A percentile compares a stretch with the other conserved stretches of the same genome.
Conservation (phyloP, 768 basidiomycete species). For the Boletellus emodensis region DNA sequence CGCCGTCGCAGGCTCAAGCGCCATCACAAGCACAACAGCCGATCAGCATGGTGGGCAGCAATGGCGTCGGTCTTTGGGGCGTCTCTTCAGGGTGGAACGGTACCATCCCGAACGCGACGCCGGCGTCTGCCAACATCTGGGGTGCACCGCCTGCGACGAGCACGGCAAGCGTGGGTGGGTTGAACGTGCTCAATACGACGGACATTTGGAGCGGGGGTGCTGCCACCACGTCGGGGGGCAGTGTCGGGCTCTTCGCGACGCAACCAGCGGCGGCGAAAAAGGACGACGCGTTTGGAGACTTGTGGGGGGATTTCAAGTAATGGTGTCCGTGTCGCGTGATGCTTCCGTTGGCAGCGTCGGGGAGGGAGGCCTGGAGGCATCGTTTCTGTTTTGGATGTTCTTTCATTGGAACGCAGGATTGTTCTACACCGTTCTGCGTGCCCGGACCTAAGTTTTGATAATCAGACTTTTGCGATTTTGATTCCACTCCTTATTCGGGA, state of each 20-base stretch:
- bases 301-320: conserved; percentile 83
- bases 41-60: conserved; percentile 52
- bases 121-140: conserved; percentile 34
- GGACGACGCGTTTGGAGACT: conserved; percentile 78
- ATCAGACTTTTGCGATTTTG: too few relatives aligned
- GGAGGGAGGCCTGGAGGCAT: too few relatives aligned
- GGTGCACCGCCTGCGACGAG: conserved; percentile 13
- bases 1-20: conserved; percentile 20
- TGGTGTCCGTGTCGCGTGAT: not conserved
- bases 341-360: too few relatives aligned
- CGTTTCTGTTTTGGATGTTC: too few relatives aligned
- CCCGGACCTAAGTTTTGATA: too few relatives aligned
- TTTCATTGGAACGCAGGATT: too few relatives aligned
- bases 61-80: conserved; percentile 62
- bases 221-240: conserved; percentile 22
- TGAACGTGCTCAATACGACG: conserved; percentile 35
- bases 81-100: conserved; percentile 59
- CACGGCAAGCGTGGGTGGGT: not conserved
- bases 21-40: conserved; percentile 26
- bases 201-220: conserved; percentile 56
- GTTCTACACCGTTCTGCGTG: too few relatives aligned
- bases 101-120: conserved; percentile 25
- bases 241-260: conserved; percentile 32
- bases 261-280: conserved; percentile 45
- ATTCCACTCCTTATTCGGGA: too few relatives aligned